A percentile compares a stretch with the other conserved stretches of the same genome.
Conservation (phyloP, 1,284 basidiomycete genomes). For the Cryptococcus sp. region DNA sequence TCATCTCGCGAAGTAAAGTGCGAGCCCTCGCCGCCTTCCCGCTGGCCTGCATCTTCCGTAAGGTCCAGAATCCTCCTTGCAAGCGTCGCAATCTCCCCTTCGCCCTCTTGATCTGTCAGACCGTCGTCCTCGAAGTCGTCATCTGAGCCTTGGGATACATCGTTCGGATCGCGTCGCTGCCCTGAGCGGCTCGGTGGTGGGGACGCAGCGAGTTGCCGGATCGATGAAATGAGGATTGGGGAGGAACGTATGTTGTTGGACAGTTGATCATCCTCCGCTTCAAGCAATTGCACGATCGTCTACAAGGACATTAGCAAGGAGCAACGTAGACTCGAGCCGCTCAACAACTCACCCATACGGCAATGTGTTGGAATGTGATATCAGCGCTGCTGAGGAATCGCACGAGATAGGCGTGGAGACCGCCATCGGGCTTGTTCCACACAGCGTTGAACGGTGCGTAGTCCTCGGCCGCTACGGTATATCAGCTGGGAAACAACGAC, state of each 20-base stretch:
- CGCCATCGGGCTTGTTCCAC: constrained; percentile 97
- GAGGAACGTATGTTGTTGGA: constrained; percentile 86
- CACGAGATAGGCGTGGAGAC: constrained; percentile 92
- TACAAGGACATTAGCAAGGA: constrained; percentile 8
- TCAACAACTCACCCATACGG: constrained; percentile 71
- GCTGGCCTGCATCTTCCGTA: constrained; percentile 69
- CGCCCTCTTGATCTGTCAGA: constrained; percentile 54
- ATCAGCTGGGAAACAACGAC: neutral
- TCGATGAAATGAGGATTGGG: constrained; percentile 75
- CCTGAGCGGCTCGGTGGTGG: constrained; percentile 74
- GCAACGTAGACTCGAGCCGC: constrained; percentile 2
- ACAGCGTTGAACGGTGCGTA: constrained; percentile 97
- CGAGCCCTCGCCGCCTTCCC: constrained; percentile 31
- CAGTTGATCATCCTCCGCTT: constrained; percentile 89
- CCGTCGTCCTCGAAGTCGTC: constrained; percentile 73
- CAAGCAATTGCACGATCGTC: constrained; percentile 94
- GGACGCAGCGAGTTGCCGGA: constrained; percentile 75
- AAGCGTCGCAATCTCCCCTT: constrained; percentile 74
- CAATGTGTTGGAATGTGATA: constrained; percentile 99
- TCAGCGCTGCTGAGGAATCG: constrained; percentile 92
- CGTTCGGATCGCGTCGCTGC: constrained; percentile 57
- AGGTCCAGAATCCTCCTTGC: constrained; percentile 82
- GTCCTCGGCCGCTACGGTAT: constrained; percentile 71
- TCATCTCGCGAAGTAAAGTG: constrained; percentile 14
- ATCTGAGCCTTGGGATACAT: constrained; percentile 57